Conservation (phyloP, 1,284 basidiomycete genomes). For the Papiliotrema laurentii region DNA sequence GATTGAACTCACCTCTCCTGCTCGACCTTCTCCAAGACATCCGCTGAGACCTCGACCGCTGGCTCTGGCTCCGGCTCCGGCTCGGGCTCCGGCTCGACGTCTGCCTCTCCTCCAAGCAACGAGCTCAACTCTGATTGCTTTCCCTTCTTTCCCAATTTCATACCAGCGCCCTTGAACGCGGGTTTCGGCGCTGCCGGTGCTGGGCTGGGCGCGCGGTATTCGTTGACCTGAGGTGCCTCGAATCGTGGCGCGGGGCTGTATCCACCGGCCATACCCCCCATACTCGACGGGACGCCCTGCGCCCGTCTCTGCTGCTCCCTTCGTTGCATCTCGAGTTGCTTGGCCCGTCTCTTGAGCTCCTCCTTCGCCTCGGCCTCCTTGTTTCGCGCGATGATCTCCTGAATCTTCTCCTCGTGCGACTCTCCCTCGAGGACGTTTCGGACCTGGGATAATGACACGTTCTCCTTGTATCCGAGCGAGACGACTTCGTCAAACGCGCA, state of each 20-base stretch:
- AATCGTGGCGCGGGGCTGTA: constrained; percentile 68
- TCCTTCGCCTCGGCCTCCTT: constrained; percentile 99
- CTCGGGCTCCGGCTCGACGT: constrained; percentile 53
- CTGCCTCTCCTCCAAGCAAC: constrained; percentile 73
- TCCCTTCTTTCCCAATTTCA: constrained; percentile 96
- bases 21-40: constrained; percentile 71
- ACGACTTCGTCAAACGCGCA: constrained; percentile 97
- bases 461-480: constrained; percentile 88
- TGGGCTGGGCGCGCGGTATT: constrained; percentile 38
- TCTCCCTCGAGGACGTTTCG: constrained; percentile 95
- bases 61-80: constrained; percentile 55
- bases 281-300: constrained; percentile 49
- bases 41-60: constrained; percentile 48
- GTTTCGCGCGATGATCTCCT: constrained; percentile 98
- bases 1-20: constrained; percentile 61
- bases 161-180: constrained; percentile 90
- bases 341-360: constrained; percentile 94
- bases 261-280: constrained; percentile 51
- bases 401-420: constrained; percentile 99
- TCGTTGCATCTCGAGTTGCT: constrained; percentile 97
- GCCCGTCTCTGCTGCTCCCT: constrained; percentile 81
- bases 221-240: constrained; percentile 51
- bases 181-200: constrained; percentile 59
- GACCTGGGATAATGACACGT: constrained; percentile 87
- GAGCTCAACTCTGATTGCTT: constrained; percentile 80